These are phyloP conservation scores for Haberlea rhodopensis DNA, from an alignment of 257 asterid genomes.

Conservation along the genomic window DNA sequence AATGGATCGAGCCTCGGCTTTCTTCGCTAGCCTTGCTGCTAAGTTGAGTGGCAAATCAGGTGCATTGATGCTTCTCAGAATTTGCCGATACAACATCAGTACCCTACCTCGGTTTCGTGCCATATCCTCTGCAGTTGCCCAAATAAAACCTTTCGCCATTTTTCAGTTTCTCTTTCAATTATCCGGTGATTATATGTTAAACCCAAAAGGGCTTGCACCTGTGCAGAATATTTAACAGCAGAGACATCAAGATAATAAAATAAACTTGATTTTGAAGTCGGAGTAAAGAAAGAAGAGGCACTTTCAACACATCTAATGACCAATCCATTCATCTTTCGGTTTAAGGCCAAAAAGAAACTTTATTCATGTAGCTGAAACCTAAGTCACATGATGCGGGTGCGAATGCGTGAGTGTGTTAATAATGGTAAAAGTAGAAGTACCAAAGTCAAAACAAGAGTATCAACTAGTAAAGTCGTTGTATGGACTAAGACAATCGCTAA, in stretches of 20 bases:
- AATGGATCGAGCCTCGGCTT: conserved; percentile 75
- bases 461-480: no score
- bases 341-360: no score
- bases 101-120: conserved; percentile 62
- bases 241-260: neutral
- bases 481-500: no score
- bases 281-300: neutral
- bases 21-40: conserved; percentile 68
- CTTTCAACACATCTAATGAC: neutral
- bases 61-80: conserved; percentile 75
- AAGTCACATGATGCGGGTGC: no score
- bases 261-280: neutral
- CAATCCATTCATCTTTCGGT: no score
- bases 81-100: conserved; percentile 64
- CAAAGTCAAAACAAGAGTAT: no score
- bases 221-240: neutral
- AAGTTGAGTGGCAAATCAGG: conserved; percentile 69
- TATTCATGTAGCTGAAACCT: no score
- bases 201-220: neutral
- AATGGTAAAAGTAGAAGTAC: no score
- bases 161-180: neutral
- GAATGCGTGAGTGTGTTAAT: no score
- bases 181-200: no score
- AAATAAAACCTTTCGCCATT: conserved; percentile 75
- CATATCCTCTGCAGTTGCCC: conserved; percentile 87